A percentile compares a stretch with the other conserved stretches of the same genome.
phyloP scores from a whole-genome alignment of 164 flowering plant genomes.

The Aristolochia californica region DNA sequence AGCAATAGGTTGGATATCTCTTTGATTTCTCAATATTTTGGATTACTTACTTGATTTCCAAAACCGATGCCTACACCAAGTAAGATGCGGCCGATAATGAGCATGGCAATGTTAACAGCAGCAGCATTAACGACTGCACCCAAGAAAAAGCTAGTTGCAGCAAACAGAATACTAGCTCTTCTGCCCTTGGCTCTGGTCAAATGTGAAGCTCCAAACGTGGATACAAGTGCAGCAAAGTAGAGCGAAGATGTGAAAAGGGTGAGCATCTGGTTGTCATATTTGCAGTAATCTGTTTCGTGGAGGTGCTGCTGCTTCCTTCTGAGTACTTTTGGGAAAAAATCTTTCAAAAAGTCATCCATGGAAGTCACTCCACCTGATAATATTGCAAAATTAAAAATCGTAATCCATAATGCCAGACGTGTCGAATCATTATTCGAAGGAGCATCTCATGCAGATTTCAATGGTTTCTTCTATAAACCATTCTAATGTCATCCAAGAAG shows the following conservation, averaged over 20 bases:
- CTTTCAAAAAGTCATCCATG: constrained; percentile 84
- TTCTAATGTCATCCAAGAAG: too few relatives aligned
- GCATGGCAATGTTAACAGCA: constrained; percentile 60
- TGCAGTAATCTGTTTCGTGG: constrained; percentile 82
- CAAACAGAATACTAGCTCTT: constrained; percentile 56
- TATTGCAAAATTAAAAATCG: not conserved
- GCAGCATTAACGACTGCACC: constrained; percentile 66
- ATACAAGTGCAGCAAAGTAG: constrained; percentile 75
- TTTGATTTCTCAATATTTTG: too few relatives aligned
- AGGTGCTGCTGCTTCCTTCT: constrained; percentile 57
- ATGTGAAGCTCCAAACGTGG: constrained; percentile 73
- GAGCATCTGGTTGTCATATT: constrained; percentile 75
- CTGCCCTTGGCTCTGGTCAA: constrained; percentile 62
- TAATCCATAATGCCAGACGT: too few relatives aligned
- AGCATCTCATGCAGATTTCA: too few relatives aligned
- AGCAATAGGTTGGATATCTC: too few relatives aligned
- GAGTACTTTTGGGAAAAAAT: constrained; percentile 70
- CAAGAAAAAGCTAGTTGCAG: constrained; percentile 60
- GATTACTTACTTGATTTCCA: constrained; percentile 59
- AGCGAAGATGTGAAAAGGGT: constrained; percentile 88
- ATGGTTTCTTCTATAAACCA: too few relatives aligned
- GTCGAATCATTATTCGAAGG: too few relatives aligned
- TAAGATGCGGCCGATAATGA: constrained; percentile 64
- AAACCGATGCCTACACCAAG: constrained; percentile 88
- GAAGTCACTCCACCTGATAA: constrained; percentile 90